Conservation (phyloP, 768 basidiomycete species). For the Pulveroboletus sp. region DNA sequence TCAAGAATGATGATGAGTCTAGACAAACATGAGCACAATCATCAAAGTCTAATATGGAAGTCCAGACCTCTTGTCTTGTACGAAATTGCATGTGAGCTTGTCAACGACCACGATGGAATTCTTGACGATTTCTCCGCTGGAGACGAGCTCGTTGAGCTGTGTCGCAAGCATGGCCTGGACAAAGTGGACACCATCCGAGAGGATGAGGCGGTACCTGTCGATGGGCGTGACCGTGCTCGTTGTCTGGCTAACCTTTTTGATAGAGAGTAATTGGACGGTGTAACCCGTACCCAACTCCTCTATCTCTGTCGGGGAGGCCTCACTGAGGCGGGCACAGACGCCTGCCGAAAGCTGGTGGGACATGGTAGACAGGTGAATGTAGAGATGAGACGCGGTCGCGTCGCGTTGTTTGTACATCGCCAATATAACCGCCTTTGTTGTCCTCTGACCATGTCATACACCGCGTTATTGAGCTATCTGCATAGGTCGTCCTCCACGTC, state of each 20-base stretch:
- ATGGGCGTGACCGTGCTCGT: slow-evolving; percentile 31
- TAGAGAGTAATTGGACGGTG: slow-evolving; percentile 74
- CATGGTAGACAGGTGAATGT: slow-evolving; percentile 27
- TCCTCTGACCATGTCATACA: slow-evolving; percentile 15
- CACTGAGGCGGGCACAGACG: slow-evolving; percentile 47
- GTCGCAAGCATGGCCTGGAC: slow-evolving; percentile 95
- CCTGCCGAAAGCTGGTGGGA: slow-evolving; percentile 50
- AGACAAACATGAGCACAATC: slow-evolving; percentile 3
- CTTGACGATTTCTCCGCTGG: slow-evolving; percentile 56
- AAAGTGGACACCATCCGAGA: slow-evolving; percentile 85
- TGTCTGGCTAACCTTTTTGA: slow-evolving; percentile 61
- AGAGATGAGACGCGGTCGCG: not conserved
- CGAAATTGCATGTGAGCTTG: slow-evolving; percentile 74
- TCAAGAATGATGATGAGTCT: slow-evolving; percentile 82
- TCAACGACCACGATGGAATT: slow-evolving; percentile 66
- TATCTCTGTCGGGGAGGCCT: slow-evolving; percentile 30
- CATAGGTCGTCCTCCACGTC: slow-evolving; percentile 21
- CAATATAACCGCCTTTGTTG: slow-evolving; percentile 3
- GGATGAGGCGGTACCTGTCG: slow-evolving; percentile 74
- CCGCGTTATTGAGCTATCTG: slow-evolving; percentile 22
- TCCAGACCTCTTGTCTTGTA: slow-evolving; percentile 72
- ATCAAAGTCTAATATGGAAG: not conserved
- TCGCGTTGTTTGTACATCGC: slow-evolving; percentile 13
- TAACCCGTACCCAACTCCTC: slow-evolving; percentile 33
- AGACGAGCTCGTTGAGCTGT: slow-evolving; percentile 73